phyloP scores from a whole-genome alignment of 352 stramenopile species.

The Thalassiosira hispida region DNA sequence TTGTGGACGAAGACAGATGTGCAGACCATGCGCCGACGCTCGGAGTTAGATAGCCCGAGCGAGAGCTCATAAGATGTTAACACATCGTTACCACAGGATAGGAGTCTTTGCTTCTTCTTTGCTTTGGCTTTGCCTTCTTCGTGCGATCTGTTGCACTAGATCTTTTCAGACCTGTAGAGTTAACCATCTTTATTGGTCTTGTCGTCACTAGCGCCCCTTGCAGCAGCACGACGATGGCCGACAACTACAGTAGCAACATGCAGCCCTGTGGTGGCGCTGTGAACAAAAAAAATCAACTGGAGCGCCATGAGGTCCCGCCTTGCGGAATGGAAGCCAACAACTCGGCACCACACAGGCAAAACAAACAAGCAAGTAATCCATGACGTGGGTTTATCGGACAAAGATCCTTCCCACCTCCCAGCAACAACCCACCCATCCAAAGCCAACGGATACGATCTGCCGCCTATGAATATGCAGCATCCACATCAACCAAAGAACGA shows the following conservation, averaged over 20 bases:
- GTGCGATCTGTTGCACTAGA: background rate
- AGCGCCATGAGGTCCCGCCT: no score
- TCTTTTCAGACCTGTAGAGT: background rate
- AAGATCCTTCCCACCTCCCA: background rate
- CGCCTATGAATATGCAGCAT: no score
- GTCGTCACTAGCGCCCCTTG: background rate
- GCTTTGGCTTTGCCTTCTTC: background rate
- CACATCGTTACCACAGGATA: background rate
- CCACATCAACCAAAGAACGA: no score
- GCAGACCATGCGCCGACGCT: background rate
- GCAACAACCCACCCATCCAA: background rate
- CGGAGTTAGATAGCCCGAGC: background rate
- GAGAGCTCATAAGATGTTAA: background rate
- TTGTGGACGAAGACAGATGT: no score
- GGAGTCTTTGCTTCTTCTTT: no score
- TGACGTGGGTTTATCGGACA: background rate
- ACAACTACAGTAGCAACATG: no score
- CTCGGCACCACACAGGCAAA: background rate
- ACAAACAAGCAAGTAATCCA: background rate
- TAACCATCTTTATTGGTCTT: background rate
- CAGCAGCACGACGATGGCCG: background rate
- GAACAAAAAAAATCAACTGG: background rate
- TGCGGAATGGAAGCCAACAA: no score
- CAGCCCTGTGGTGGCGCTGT: no score
- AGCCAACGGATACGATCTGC: no score